Percentiles rank a stretch among this genome's conserved stretches.
These are phyloP conservation scores for Zygnema cylindricum DNA, from an alignment of 139 green algal species.

Conservation along the genomic window DNA sequence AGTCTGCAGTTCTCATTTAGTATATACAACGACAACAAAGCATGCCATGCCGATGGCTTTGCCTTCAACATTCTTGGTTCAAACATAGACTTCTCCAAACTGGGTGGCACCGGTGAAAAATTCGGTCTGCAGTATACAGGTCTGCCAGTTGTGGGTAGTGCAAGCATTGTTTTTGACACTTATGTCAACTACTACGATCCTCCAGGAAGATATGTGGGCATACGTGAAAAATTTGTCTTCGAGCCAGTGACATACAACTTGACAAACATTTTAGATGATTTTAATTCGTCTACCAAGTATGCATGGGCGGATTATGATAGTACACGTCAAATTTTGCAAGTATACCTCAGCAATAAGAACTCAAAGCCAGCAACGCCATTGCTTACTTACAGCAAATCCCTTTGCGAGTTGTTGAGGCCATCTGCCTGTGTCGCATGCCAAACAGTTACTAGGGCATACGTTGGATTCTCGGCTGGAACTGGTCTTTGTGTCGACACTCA, in stretches of 20 bases:
- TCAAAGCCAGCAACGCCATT: not conserved
- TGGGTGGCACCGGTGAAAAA: not conserved
- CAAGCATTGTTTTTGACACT: not conserved
- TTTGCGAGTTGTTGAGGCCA: not conserved
- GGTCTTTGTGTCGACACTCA: not conserved
- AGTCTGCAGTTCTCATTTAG: not conserved
- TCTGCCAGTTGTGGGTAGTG: not conserved
- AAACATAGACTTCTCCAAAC: not conserved
- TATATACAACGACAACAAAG: not conserved
- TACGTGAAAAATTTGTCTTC: not conserved
- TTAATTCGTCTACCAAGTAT: not conserved
- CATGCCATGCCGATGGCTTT: not conserved
- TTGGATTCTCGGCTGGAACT: not conserved
- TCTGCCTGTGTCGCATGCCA: not conserved
- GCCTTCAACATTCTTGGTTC: not conserved
- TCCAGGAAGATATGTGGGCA: not conserved
- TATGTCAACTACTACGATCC: not conserved
- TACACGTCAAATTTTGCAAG: not conserved
- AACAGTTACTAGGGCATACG: not conserved
- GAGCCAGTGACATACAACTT: not conserved
- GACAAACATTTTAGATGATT: not conserved
- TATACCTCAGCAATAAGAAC: not conserved
- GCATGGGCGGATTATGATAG: not conserved
- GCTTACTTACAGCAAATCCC: not conserved
- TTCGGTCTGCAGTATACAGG: not conserved